Base-by-base conservation (phyloP, 176 grass and related monocot genomes). In the Cenchrus fungigraminus region DNA sequence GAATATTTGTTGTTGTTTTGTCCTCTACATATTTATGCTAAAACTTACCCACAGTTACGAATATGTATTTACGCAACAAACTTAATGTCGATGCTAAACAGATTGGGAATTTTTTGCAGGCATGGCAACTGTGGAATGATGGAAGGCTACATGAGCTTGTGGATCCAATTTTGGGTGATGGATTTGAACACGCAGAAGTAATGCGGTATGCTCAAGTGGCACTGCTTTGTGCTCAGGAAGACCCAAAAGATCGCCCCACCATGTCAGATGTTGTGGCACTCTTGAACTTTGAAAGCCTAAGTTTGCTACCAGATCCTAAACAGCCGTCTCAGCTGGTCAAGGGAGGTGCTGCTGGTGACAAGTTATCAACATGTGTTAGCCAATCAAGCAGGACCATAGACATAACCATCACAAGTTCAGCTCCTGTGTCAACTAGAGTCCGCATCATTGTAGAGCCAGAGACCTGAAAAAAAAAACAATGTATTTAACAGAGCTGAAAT, bases 141-240 rank as follows among this genome's bases (percentile, higher is more conserved):
- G 49, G 78, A 44, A 87, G 64, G 37, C 54, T 77, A 12, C 67
- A 55, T 51, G 87, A 89, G 29, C 68, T 92, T 60, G 77, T 92
- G 5, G 85, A 92, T 68, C 81, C 85, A 12, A 37, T 73, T 8
- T 12, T 92, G 25, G 17, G 51, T 12, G 66, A 56, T 4, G 3
- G 32, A 29, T 82, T 57, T 34, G 79, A 87, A 8, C 65, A 8
- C 4, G 4, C n/a, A 16, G 85, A 85, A 58, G 54, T 90, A 42
- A 52, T 9, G 9, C 67, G 13, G 13, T 87, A 78, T 7, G 12
- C 85, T 68, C 80, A 82, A 14, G 62, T 92, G 58, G 84, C 87
- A 13, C 77, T 90, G 6, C 83, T 90, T 6, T 90, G 91, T 62
- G 81, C 88, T 42, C 91, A 92, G 65, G 91, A 90, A 63, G 82